These are phyloP conservation scores for Arthroderma uncinatum DNA, from an alignment of 2,329 filamentous ascomycete genomes.

Conservation along the genomic window DNA sequence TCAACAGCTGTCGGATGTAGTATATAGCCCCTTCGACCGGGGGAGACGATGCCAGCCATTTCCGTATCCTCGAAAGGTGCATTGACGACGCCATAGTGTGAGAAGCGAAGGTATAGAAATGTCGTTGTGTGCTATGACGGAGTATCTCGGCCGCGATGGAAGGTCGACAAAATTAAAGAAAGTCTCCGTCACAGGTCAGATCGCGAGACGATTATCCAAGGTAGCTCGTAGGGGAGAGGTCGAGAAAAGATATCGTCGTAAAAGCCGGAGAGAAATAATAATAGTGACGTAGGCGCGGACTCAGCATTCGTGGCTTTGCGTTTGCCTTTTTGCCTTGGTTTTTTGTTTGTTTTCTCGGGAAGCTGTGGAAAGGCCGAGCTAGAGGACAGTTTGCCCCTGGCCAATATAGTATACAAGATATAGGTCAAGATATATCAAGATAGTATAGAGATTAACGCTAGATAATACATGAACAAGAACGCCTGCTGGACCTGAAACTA, in stretches of 20 bases:
- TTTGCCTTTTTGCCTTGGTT: not conserved
- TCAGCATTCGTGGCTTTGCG: not conserved
- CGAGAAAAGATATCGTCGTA: not conserved
- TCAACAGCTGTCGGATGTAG: conserved; percentile 69
- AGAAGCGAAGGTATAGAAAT: not conserved
- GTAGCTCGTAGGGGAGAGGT: too few relatives aligned
- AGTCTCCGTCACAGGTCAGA: not conserved
- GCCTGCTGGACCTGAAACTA: not conserved
- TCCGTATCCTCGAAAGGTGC: conserved; percentile 51
- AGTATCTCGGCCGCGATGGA: not conserved
- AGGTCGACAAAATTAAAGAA: not conserved
- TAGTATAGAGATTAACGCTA: too few relatives aligned
- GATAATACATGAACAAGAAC: not conserved
- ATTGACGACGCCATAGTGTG: conserved; percentile 38
- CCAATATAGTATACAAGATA: too few relatives aligned
- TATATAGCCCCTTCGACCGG: conserved; percentile 82
- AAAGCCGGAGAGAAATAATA: not conserved
- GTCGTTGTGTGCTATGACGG: too few relatives aligned
- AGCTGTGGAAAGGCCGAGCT: not conserved
- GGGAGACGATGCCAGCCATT: conserved; percentile 77
- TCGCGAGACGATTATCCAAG: not conserved
- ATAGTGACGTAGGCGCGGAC: not conserved
- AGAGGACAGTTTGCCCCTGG: too few relatives aligned
- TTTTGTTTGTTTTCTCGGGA: conserved; percentile 1
- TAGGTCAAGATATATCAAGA: too few relatives aligned